A percentile compares a stretch with the other conserved stretches of the same genome.
phyloP scores from a whole-genome alignment of 75 land plant genomes.

The Azolla pinnata region DNA sequence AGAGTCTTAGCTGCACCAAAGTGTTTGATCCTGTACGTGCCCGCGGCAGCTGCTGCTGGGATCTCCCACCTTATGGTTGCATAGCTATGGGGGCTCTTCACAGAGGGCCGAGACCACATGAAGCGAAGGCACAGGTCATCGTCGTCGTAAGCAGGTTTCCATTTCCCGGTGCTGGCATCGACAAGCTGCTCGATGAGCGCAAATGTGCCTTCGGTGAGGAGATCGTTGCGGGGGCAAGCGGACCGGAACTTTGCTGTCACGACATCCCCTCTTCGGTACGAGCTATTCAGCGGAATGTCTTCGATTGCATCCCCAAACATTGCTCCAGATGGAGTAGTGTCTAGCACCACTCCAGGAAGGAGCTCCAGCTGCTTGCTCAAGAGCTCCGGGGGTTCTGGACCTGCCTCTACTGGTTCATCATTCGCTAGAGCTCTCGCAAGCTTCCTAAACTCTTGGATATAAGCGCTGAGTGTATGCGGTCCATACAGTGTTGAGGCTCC shows the following conservation, averaged over 20 bases:
- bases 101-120: conserved; percentile 57
- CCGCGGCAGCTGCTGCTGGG: conserved; percentile 42
- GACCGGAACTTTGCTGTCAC: conserved; percentile 59
- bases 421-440: conserved; percentile 52
- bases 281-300: conserved; percentile 60
- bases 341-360: conserved; percentile 65
- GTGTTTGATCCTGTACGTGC: conserved; percentile 70
- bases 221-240: conserved; percentile 80
- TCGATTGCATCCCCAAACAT: conserved; percentile 59
- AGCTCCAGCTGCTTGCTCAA: conserved; percentile 58
- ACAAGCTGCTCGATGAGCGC: conserved; percentile 54
- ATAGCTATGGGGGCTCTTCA: conserved; percentile 44
- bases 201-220: conserved; percentile 80
- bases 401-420: conserved; percentile 23
- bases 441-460: conserved; percentile 86
- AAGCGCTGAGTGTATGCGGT: conserved; percentile 75
- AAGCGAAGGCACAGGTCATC: conserved; percentile 70
- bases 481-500: conserved; percentile 90
- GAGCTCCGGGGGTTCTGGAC: conserved; percentile 67
- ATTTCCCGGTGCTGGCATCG: conserved; percentile 15
- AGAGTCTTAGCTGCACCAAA: conserved; percentile 72
- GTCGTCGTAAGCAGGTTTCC: conserved; percentile 68
- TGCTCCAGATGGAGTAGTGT: conserved; percentile 50
- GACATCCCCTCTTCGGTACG: conserved; percentile 44
- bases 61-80: conserved; percentile 78